phyloP scores from a whole-genome alignment of 192 early-diverging fungal species.

The Backusella australiensis region DNA sequence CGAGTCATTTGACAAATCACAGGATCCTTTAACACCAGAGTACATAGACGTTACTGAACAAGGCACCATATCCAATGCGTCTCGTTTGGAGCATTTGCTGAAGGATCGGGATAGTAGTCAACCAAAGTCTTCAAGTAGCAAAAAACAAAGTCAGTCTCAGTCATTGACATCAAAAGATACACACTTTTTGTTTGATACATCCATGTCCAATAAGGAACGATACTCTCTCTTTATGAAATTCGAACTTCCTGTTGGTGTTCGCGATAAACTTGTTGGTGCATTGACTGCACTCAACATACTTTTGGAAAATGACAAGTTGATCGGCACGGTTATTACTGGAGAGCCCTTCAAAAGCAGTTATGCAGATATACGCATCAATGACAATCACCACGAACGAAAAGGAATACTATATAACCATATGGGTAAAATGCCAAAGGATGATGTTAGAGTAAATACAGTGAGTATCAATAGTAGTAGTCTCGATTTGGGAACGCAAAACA shows the following conservation, averaged over 20 bases:
- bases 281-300: conserved; percentile 14
- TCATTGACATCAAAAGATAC: not conserved
- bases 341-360: not conserved
- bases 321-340: not conserved
- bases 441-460: not conserved
- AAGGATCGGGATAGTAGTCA: not conserved
- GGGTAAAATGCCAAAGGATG: not conserved
- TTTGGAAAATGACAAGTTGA: conserved; percentile 21
- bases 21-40: conserved; percentile 3
- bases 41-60: conserved; percentile 17
- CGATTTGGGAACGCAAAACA: conserved; percentile 3
- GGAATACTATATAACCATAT: not conserved
- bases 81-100: conserved; percentile 8
- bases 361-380: not conserved
- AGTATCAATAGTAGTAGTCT: not conserved
- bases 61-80: conserved; percentile 20
- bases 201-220: conserved; percentile 1
- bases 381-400: not conserved
- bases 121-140: not conserved
- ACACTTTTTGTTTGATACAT: not conserved
- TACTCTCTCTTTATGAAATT: not conserved
- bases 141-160: not conserved
- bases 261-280: conserved; percentile 8
- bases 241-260: not conserved
- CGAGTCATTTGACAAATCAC: not conserved